These are phyloP conservation scores for Nakataea oryzae DNA, from an alignment of 2,329 filamentous ascomycete species.

Conservation along the genomic window DNA sequence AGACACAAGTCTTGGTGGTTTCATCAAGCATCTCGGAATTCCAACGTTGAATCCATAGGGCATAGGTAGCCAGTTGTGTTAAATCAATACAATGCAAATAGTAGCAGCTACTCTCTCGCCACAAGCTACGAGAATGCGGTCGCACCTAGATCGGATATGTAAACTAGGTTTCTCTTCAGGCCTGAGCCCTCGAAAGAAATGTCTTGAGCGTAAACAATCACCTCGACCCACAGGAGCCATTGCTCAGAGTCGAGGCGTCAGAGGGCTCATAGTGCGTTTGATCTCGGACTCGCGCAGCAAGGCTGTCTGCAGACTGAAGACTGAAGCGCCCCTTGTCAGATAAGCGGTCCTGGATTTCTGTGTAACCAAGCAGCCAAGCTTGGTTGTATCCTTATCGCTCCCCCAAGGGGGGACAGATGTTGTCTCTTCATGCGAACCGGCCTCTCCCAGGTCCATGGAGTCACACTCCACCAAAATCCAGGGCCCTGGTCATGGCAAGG, in stretches of 20 bases:
- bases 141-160: neutral
- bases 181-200: neutral
- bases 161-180: neutral
- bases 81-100: too few relatives aligned
- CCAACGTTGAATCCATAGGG: too few relatives aligned
- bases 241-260: conserved; percentile 1
- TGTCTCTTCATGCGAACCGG: neutral
- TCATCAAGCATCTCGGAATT: too few relatives aligned
- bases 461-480: too few relatives aligned
- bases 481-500: neutral
- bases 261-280: neutral
- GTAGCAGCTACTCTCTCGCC: too few relatives aligned
- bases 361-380: neutral
- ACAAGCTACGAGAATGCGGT: neutral
- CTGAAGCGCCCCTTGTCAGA: conserved; percentile 2
- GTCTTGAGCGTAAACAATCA: conserved; percentile 4
- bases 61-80: too few relatives aligned
- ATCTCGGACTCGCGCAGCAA: conserved; percentile 3
- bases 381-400: neutral
- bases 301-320: conserved; percentile 2
- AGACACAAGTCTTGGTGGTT: too few relatives aligned
- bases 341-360: neutral
- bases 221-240: neutral
- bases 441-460: too few relatives aligned
- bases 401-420: neutral